phyloP scores from a whole-genome alignment of 225 moss, liverwort and hornwort genomes.

The Antitrichia curtipendula region DNA sequence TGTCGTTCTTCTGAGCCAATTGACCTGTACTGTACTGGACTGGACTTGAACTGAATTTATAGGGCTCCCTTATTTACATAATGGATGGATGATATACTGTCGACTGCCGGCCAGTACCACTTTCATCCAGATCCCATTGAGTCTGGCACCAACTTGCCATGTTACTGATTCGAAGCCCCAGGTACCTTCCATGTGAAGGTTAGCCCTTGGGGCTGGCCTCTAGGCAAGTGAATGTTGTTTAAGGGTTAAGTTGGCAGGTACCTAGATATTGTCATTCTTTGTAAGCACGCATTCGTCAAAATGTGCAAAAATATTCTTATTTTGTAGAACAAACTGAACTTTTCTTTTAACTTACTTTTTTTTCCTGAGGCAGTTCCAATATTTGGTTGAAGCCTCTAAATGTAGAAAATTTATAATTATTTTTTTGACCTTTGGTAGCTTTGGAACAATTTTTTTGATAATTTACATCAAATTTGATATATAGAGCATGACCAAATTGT shows the following conservation, averaged over 20 bases:
- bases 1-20: not conserved
- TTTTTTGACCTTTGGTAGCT: not conserved
- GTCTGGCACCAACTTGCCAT: not conserved
- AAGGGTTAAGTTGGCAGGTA: not conserved
- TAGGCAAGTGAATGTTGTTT: not conserved
- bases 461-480: not conserved
- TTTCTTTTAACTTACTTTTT: not conserved
- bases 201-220: not conserved
- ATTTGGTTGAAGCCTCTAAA: not conserved
- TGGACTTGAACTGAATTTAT: not conserved
- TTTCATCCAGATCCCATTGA: not conserved
- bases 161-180: not conserved
- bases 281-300: not conserved
- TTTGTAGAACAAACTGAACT: accelerated
- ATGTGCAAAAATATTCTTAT: not conserved
- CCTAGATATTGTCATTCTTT: not conserved
- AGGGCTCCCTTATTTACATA: not conserved
- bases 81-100: not conserved
- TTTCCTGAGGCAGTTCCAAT: accelerated
- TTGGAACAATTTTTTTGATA: accelerated
- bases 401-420: not conserved
- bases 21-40: not conserved
- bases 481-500: not conserved
- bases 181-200: not conserved
- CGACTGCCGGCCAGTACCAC: not conserved